phyloP scores from a whole-genome alignment of 192 early-diverging fungal genomes.

The Coemansia sp. region DNA sequence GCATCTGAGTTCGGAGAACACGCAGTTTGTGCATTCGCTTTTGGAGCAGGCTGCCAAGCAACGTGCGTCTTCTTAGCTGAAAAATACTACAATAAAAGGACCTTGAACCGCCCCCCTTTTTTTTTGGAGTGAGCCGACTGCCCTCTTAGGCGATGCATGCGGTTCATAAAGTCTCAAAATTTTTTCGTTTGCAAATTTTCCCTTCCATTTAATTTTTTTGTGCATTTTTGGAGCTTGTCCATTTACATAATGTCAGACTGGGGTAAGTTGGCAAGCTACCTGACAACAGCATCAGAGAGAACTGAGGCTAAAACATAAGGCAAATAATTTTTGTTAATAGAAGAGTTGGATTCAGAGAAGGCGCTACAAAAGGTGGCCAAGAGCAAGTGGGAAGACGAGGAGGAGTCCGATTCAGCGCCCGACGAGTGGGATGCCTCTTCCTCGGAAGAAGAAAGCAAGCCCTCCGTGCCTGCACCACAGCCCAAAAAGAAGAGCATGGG shows the following conservation, averaged over 20 bases:
- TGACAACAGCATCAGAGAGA: neutral
- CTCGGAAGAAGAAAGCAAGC: constrained; percentile 36
- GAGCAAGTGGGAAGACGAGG: constrained; percentile 61
- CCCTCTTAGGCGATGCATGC: too few relatives aligned
- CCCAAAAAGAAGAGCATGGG: constrained; percentile 55
- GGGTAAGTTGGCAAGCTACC: constrained; percentile 34
- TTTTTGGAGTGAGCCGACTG: neutral
- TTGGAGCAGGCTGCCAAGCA: constrained; percentile 44
- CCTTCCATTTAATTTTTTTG: neutral
- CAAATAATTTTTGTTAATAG: neutral
- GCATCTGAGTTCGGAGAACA: constrained; percentile 40
- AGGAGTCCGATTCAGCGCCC: constrained; percentile 61
- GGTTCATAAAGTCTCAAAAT: constrained; percentile 1
- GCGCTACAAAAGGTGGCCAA: constrained; percentile 7
- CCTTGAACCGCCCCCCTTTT: neutral
- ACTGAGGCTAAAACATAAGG: neutral
- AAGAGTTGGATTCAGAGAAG: constrained; percentile 8
- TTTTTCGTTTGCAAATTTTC: constrained; percentile 1
- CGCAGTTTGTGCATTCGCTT: constrained; percentile 42
- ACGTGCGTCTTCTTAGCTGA: constrained; percentile 10
- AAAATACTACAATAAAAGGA: neutral
- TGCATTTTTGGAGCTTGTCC: neutral
- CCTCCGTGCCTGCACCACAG: constrained; percentile 22
- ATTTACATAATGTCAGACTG: constrained; percentile 29
- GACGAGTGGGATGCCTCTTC: constrained; percentile 66